Evolutionary conservation across 148 eudicot genomes (phyloP).

Genomic region (Fagopyrum homotropicum): DNA sequence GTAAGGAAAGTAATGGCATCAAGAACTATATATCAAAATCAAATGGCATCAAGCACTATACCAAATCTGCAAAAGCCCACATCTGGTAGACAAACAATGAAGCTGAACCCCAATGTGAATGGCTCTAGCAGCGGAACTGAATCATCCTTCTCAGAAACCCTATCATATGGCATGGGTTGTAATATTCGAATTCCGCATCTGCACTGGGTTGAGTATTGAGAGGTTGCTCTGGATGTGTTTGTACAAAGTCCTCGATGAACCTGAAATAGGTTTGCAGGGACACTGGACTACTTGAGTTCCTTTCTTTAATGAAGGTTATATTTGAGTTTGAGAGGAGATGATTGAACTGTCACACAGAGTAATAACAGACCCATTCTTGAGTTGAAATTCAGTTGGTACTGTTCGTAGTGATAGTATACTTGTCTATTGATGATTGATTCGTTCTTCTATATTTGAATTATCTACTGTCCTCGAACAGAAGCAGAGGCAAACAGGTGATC

Average conservation of each 20-base stretch:
- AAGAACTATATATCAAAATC: slow-evolving; percentile 31
- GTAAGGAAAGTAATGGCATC: slow-evolving; percentile 52
- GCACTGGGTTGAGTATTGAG: slow-evolving; percentile 2
- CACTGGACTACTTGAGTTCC: too few relatives aligned
- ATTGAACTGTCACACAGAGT: neutral
- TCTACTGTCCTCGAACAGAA: neutral
- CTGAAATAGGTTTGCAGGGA: slow-evolving; percentile 18
- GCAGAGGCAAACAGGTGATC: neutral
- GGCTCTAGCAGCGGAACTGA: slow-evolving; percentile 13
- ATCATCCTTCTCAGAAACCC: slow-evolving; percentile 14
- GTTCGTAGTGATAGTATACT: neutral
- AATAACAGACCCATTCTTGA: neutral
- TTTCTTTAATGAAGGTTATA: too few relatives aligned
- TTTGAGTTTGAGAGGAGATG: neutral
- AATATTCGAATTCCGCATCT: neutral
- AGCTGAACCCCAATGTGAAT: slow-evolving; percentile 29
- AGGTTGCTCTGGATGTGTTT: slow-evolving; percentile 16
- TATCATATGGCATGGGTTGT: slow-evolving; percentile 10
- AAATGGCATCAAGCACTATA: slow-evolving; percentile 39
- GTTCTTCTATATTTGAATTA: neutral
- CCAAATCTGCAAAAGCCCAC: slow-evolving; percentile 27
- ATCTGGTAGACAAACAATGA: slow-evolving; percentile 30
- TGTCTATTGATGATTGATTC: too few relatives aligned
- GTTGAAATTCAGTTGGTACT: neutral
- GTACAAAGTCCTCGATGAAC: slow-evolving; percentile 29